Conservation (phyloP, 352 stramenopile genomes). For the Pythium brachiatum region DNA sequence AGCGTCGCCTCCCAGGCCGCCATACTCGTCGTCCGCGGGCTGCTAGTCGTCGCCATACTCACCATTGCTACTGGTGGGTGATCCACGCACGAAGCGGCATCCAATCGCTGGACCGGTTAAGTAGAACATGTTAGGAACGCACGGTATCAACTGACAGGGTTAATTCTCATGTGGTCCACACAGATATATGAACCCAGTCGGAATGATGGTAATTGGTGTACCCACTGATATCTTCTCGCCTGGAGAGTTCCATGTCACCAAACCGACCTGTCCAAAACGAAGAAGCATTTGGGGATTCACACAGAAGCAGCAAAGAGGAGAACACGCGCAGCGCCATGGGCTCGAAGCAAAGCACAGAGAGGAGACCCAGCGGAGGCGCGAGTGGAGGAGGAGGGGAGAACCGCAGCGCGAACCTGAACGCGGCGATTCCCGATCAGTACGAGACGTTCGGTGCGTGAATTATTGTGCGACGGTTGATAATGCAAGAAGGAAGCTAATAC, state of each 20-base stretch:
- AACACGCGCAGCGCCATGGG: background rate
- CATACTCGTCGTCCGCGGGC: background rate
- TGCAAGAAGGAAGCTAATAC: background rate
- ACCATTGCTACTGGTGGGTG: background rate
- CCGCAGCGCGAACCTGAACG: constrained; percentile 27
- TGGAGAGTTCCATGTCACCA: too few species aligned
- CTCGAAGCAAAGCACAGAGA: constrained; percentile 4
- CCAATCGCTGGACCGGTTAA: background rate
- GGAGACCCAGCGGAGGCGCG: background rate
- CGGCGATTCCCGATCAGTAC: constrained; percentile 52
- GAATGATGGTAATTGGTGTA: background rate
- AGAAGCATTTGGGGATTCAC: too few species aligned
- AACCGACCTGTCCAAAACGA: too few species aligned
- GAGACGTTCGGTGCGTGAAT: constrained; percentile 52
- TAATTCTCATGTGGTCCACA: background rate
- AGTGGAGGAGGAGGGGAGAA: constrained; percentile 6
- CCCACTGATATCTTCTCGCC: too few species aligned
- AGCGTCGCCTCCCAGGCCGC: constrained; percentile 44
- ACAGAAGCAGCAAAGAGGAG: background rate
- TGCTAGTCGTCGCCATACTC: background rate
- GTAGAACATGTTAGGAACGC: background rate
- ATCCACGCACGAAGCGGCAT: background rate
- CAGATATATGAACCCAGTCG: background rate
- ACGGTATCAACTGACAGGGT: background rate
- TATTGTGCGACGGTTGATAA: background rate